Evolutionary conservation across 192 early-diverging fungal genomes (phyloP).

Genomic region (Geosiphon pyriformis): DNA sequence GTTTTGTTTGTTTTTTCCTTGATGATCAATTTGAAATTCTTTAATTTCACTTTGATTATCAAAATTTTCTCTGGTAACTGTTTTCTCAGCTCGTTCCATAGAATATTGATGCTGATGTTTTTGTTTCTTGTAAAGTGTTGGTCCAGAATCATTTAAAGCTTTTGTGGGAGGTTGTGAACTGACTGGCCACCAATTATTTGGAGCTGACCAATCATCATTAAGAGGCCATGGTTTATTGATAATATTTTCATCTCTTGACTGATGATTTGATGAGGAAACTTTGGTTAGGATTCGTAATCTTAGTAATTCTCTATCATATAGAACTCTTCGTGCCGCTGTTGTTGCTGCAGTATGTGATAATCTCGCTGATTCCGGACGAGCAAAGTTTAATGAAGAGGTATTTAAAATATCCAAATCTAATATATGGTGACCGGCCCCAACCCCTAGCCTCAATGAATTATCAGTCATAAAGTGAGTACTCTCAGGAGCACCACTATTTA

Average conservation of each 20-base stretch:
- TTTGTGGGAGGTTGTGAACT: background rate
- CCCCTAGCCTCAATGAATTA: too few relatives aligned
- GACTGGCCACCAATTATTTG: background rate
- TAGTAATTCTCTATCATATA: background rate
- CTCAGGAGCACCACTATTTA: too few relatives aligned
- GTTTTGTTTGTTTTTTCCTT: too few relatives aligned
- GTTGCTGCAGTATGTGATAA: conserved; percentile 13
- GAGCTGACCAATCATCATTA: background rate
- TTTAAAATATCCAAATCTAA: conserved; percentile 23
- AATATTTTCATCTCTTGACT: background rate
- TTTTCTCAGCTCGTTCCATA: too few relatives aligned
- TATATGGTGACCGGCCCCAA: too few relatives aligned
- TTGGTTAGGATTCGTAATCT: background rate
- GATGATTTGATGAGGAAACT: background rate
- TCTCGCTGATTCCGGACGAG: conserved; percentile 5
- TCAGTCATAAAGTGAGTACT: too few relatives aligned
- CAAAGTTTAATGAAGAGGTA: conserved; percentile 21
- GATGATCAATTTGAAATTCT: too few relatives aligned
- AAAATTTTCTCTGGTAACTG: too few relatives aligned
- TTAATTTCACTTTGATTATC: too few relatives aligned
- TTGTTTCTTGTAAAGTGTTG: too few relatives aligned
- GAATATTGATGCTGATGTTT: too few relatives aligned
- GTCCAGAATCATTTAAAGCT: too few relatives aligned
- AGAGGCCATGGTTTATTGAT: background rate
- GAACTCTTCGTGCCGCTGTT: background rate